Percentiles rank a stretch among this genome's conserved stretches.
Evolutionary conservation across 768 basidiomycete genomes (phyloP).

Genomic region (Naganishia vishniacii): DNA sequence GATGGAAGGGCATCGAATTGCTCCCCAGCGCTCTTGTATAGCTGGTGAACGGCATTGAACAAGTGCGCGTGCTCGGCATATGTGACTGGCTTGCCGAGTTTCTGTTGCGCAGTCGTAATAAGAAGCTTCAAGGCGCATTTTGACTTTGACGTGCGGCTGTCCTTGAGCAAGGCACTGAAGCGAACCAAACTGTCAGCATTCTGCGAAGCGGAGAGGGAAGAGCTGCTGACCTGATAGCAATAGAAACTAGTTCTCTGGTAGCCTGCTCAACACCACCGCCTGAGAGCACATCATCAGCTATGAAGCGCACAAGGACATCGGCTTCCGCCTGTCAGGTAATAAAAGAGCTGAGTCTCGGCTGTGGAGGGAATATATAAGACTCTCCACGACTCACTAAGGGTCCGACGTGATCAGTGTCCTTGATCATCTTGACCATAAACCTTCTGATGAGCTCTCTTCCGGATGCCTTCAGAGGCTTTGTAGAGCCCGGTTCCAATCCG

Average conservation of each 20-base stretch:
- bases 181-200: neutral
- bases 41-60: neutral
- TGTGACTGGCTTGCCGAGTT: neutral
- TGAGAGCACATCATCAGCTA: neutral
- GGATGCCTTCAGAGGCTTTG: neutral
- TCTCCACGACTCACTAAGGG: constrained; percentile 12
- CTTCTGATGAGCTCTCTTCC: constrained; percentile 3
- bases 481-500: neutral
- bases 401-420: constrained; percentile 13
- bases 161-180: neutral
- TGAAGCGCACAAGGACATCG: neutral
- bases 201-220: no score
- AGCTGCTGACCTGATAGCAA: neutral
- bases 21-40: neutral
- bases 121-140: constrained; percentile 1
- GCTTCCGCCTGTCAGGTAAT: neutral
- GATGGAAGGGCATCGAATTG: neutral
- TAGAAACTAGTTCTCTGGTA: neutral
- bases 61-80: neutral
- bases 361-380: no score
- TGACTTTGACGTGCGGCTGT: constrained; percentile 3
- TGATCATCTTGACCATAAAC: constrained; percentile 12
- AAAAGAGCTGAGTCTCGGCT: neutral
- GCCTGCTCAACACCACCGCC: neutral
- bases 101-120: neutral